These are phyloP conservation scores for Pogostemon cablin DNA, from an alignment of 257 asterid genomes.

Conservation along the genomic window DNA sequence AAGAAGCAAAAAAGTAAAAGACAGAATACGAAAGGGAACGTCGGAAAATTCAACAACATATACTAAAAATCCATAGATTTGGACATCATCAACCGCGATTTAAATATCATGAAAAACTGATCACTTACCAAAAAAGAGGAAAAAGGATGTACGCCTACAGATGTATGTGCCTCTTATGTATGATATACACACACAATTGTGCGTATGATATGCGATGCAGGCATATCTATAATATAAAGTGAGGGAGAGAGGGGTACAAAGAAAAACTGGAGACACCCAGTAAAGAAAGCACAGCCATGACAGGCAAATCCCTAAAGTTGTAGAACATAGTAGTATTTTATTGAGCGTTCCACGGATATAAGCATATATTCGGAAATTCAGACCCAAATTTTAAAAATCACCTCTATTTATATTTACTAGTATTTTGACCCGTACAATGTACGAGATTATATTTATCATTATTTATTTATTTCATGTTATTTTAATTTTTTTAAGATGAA, in stretches of 20 bases:
- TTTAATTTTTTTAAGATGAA: no score
- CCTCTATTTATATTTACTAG: no score
- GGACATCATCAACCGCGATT: neutral
- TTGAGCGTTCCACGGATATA: no score
- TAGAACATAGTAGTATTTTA: no score
- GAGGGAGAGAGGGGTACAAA: neutral
- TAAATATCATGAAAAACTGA: constrained; percentile 13
- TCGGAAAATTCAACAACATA: neutral
- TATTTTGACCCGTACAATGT: no score
- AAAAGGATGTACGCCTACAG: neutral
- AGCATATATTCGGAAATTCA: no score
- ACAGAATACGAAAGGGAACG: neutral
- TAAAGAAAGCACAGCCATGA: neutral
- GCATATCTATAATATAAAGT: neutral
- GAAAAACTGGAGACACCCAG: neutral
- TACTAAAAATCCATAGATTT: constrained; percentile 9
- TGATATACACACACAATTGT: neutral
- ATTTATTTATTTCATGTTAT: no score
- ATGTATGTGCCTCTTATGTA: neutral
- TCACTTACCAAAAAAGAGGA: constrained; percentile 18
- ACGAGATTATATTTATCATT: no score
- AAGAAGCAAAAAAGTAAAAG: neutral
- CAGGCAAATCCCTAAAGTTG: no score
- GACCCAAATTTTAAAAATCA: no score
- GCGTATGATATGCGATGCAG: neutral